A percentile compares a stretch with the other conserved stretches of the same genome.
These are phyloP conservation scores for Solanum lignicaule DNA, from an alignment of 257 asterid species.

Conservation along the genomic window DNA sequence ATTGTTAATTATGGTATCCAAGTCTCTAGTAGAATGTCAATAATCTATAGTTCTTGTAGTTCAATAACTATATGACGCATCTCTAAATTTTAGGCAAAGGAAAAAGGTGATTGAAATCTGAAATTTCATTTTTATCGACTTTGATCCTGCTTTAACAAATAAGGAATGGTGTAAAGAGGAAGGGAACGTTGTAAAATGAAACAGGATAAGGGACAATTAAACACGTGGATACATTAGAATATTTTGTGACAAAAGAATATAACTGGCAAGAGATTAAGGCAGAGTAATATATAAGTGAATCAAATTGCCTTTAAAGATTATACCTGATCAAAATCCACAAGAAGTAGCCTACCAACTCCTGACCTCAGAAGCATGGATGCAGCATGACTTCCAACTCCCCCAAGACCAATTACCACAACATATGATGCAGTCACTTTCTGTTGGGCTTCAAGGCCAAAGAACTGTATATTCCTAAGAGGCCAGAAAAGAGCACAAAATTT, in stretches of 20 bases:
- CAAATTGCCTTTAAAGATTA: neutral
- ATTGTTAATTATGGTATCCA: neutral
- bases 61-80: neutral
- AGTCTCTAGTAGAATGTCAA: neutral
- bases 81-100: neutral
- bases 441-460: conserved; percentile 79
- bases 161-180: neutral
- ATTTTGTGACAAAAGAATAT: neutral
- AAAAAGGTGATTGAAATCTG: neutral
- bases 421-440: conserved; percentile 67
- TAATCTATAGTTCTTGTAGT: neutral
- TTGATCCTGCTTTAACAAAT: neutral
- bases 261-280: neutral
- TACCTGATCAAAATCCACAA: conserved; percentile 96
- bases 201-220: neutral
- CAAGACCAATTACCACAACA: conserved; percentile 95
- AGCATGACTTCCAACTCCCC: conserved; percentile 99
- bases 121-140: neutral
- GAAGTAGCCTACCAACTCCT: conserved; percentile 86
- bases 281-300: neutral
- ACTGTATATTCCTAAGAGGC: conserved; percentile 72
- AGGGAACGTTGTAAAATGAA: neutral
- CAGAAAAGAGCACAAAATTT: neutral
- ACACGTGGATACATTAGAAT: neutral
- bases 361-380: conserved; percentile 96